phyloP scores from a whole-genome alignment of 2,329 filamentous ascomycete species.

The Capronia americana region DNA sequence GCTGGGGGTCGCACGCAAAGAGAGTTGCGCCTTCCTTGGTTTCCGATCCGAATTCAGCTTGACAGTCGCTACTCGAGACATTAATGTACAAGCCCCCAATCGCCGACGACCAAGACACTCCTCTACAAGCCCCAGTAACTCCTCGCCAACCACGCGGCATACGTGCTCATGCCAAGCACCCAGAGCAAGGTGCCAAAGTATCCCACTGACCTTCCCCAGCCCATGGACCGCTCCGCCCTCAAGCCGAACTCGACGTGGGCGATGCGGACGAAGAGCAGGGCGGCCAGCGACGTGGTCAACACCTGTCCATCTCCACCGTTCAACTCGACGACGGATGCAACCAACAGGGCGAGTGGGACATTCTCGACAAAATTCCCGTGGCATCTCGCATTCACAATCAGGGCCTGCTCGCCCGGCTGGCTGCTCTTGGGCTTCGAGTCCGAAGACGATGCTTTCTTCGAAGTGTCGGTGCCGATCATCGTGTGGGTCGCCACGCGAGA shows the following conservation, averaged over 20 bases:
- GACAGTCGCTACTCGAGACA: not conserved
- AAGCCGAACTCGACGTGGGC: constrained; percentile 51
- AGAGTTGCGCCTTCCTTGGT: constrained; percentile 2
- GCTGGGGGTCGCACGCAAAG: not conserved
- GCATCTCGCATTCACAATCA: constrained; percentile 47
- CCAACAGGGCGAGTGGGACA: constrained; percentile 49
- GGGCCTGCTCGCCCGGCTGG: constrained; percentile 10
- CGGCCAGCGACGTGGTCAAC: constrained; percentile 48
- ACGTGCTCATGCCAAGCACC: constrained; percentile 41
- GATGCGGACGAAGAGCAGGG: constrained; percentile 49
- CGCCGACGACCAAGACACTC: not conserved
- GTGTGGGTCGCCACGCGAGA: constrained; percentile 45
- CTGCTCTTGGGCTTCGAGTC: constrained; percentile 25
- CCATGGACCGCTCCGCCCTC: constrained; percentile 39
- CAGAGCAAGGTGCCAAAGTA: constrained; percentile 41
- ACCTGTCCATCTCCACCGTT: constrained; percentile 51
- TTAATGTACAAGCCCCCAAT: not conserved
- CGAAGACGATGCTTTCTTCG: constrained; percentile 24
- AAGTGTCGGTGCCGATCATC: constrained; percentile 36
- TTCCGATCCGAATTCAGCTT: not conserved
- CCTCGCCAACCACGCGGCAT: constrained; percentile 42
- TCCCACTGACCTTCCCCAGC: constrained; percentile 40
- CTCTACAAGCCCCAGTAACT: constrained; percentile 44
- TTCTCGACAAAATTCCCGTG: constrained; percentile 55
- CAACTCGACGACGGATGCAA: constrained; percentile 52